Base-by-base conservation (phyloP, 805 yeast species). In the Schizosaccharomyces lindneri region DNA sequence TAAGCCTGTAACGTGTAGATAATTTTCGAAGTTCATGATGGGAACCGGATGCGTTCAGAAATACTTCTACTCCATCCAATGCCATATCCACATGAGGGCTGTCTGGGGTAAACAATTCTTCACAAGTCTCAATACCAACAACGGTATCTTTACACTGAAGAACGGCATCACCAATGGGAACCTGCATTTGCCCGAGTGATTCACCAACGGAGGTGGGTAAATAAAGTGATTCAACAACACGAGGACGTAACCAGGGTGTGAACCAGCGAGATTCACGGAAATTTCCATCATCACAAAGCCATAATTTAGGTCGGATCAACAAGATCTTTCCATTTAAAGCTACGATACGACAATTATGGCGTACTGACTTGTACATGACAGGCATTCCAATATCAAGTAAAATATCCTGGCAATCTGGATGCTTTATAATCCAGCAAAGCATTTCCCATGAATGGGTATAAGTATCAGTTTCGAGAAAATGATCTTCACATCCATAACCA, bases 121-220 rank as follows among this genome's bases (percentile, higher is more conserved):
- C 99, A 71, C 99, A 93, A 0, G 99, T 94, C 72, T 93, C 99
- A 57, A 90, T 87, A n/a, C 99, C 99, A 62, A 93, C 77, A 55
- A 84, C 82, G 0, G 97, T 87, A 67, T 89, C 97, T 63, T 81
- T 70, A 0, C 96, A 85, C 61, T 84, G 80, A 55, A 93, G 74
- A 3, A 87, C 85, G 62, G 94, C 94, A 75, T 93, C 97, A 61
- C 99, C 99, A 72, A 93, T 82, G 36, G 79, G 79, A 15, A 87
- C 94, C 13, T 75, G 71, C 31, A 71, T 65, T 70, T 88, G 95
- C 19, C 82, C 83, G 0, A 89, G 80, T 59, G 84, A 70, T 64
- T 76, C 75, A 64, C 80, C 81, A 62, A 93, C 81, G 65, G 75
- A 69, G 62, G 82, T 76, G 2, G 98, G 98, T 63, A 94, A 76